Evolutionary conservation across 2,329 filamentous ascomycete species (phyloP).

Genomic region (Colletotrichum zoysiae): DNA sequence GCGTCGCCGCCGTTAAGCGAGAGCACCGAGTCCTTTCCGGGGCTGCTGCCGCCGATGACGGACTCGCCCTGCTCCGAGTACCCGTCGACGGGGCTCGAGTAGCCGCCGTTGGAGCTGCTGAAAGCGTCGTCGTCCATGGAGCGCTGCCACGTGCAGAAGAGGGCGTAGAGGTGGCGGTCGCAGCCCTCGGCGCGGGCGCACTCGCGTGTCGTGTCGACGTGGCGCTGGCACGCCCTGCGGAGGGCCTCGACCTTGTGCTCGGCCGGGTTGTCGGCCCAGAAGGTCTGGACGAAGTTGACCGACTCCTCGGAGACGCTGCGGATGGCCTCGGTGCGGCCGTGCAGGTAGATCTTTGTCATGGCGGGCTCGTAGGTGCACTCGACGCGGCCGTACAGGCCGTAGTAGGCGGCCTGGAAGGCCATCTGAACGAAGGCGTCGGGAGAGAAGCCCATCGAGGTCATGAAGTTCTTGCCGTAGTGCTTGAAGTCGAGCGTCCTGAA

Average conservation of each 20-base stretch:
- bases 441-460: constrained; percentile 96
- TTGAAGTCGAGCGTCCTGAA: constrained; percentile 92
- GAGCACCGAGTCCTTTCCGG: constrained; percentile 63
- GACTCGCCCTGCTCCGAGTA: constrained; percentile 61
- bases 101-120: constrained; percentile 69
- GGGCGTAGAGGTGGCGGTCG: constrained; percentile 91
- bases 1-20: constrained; percentile 55
- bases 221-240: constrained; percentile 84
- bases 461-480: constrained; percentile 96
- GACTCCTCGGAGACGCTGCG: constrained; percentile 86
- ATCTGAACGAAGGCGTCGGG: constrained; percentile 98
- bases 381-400: constrained; percentile 91
- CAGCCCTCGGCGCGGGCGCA: constrained; percentile 92
- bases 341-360: constrained; percentile 95
- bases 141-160: constrained; percentile 96
- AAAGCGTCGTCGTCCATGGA: constrained; percentile 79
- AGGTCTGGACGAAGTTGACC: constrained; percentile 89
- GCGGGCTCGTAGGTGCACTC: constrained; percentile 98
- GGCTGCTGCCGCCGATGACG: constrained; percentile 67
- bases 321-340: constrained; percentile 95
- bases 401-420: constrained; percentile 98
- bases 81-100: constrained; percentile 70
- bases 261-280: constrained; percentile 92
- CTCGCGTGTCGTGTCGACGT: constrained; percentile 82
- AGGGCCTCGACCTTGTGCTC: constrained; percentile 88